These are phyloP conservation scores for Pyrus bretschneideri DNA, from an alignment of 306 rosid species.

Conservation along the genomic window DNA sequence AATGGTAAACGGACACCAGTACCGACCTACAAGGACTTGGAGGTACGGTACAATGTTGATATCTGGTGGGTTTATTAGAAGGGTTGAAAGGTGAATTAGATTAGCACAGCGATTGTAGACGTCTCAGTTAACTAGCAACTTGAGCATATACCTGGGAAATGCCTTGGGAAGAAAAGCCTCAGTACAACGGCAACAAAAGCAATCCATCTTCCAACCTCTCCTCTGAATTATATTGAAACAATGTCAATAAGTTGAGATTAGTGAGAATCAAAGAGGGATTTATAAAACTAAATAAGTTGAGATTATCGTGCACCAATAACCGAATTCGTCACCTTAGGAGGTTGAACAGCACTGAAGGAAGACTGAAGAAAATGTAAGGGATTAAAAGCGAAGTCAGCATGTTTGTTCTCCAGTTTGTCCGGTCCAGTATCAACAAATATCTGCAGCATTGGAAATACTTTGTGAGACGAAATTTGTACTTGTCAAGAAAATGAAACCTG, in stretches of 20 bases:
- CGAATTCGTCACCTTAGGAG: constrained; percentile 43
- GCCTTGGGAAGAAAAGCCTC: constrained; percentile 78
- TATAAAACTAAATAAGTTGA: neutral
- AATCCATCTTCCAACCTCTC: constrained; percentile 80
- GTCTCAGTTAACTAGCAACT: neutral
- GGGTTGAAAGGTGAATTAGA: no score
- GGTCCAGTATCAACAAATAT: constrained; percentile 74
- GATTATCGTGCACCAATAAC: neutral
- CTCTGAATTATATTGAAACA: constrained; percentile 33
- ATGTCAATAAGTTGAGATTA: neutral
- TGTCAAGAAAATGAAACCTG: neutral
- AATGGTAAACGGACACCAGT: no score
- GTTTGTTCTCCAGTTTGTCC: constrained; percentile 89
- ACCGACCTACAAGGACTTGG: no score
- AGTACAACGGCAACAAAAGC: constrained; percentile 64
- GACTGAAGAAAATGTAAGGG: constrained; percentile 84
- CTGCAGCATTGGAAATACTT: constrained; percentile 32
- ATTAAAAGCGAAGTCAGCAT: constrained; percentile 77
- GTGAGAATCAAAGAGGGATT: neutral
- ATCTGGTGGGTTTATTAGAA: no score
- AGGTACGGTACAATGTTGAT: no score
- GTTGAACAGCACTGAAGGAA: constrained; percentile 56
- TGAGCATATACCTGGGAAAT: constrained; percentile 59
- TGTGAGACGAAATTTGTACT: neutral
- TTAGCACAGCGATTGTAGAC: no score